Base-by-base conservation (phyloP, 1,284 basidiomycete species). In the Tilletia setariae region DNA sequence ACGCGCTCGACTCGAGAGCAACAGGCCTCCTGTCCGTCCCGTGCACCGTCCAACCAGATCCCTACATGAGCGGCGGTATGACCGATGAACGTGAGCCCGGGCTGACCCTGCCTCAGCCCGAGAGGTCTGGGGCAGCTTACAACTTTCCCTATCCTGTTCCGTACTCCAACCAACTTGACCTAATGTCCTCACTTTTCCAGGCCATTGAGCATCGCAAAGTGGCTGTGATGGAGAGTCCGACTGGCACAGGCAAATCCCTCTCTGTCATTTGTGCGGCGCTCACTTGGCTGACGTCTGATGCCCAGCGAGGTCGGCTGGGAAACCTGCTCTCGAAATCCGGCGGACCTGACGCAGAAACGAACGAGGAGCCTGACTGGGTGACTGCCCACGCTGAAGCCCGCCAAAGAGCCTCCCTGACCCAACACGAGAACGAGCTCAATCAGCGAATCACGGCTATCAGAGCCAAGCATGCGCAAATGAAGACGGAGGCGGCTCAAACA, bases 161-260 rank as follows among this genome's bases (percentile, higher is more conserved):
- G 0, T 98, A 98, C 83, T 83, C 86, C 19, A 96, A 96, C 72
- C 95, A 98, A 83, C 85, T 88, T 1, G 88, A 92, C 47, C 87
- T 98, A 43, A 98, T 98, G 94, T 87, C 85, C 15, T 90, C 92
- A 70, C 84, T 98, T 2, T 98, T 95, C 80, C 77, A 86, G 1
- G 87, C 90, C 0, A 91, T 97, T 64, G 93, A 97, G 79, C 74
- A 83, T 3, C 63, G 86, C 77, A 82, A 90, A 87, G 83, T 96
- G 9, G 89, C 92, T 1, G 90, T 98, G 59, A 82, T 85, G 61
- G 85, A 86, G 70, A 84, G 83, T 63, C 85, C 85, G 1, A 85
- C 85, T 1, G 85, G 85, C 8, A 86, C 85, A 13, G 84, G 84
- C 56, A 85, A 85, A 69, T 84, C 84, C 2, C 78, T 85, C 0